phyloP scores from a whole-genome alignment of 2,329 filamentous ascomycete species.

The Fusarium ambrosium region DNA sequence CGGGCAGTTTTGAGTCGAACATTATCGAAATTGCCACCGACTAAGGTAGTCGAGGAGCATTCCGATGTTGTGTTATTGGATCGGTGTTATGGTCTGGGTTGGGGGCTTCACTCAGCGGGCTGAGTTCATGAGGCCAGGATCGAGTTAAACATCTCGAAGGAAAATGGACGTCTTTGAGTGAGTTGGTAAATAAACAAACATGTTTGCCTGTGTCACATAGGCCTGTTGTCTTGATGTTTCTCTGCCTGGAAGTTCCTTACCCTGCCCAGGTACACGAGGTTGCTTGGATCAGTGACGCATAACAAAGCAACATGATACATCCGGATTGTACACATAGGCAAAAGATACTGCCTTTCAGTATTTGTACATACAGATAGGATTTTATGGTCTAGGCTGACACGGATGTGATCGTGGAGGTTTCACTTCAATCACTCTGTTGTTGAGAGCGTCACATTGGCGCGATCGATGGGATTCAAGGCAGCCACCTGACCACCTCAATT shows the following conservation, averaged over 20 bases:
- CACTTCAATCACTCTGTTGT: neutral
- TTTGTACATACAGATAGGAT: neutral
- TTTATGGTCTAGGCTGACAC: neutral
- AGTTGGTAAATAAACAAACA: neutral
- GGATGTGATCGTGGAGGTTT: neutral
- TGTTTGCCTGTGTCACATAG: neutral
- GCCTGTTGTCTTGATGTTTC: neutral
- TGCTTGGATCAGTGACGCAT: neutral
- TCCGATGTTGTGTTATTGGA: neutral
- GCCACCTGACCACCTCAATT: neutral
- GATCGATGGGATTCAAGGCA: neutral
- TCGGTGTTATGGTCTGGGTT: neutral
- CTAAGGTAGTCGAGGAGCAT: neutral
- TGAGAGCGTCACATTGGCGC: neutral
- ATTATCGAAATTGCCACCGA: constrained; percentile 34
- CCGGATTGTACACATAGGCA: neutral
- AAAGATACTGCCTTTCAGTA: neutral
- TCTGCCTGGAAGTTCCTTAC: neutral
- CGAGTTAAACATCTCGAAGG: neutral
- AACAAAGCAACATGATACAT: neutral
- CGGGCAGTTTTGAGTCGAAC: constrained; percentile 41
- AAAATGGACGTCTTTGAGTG: neutral
- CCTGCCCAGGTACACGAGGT: neutral
- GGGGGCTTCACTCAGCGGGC: neutral
- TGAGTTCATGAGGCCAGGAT: neutral